Conservation (phyloP, 495 filamentous ascomycete species). For the Xylaria nigripes region DNA sequence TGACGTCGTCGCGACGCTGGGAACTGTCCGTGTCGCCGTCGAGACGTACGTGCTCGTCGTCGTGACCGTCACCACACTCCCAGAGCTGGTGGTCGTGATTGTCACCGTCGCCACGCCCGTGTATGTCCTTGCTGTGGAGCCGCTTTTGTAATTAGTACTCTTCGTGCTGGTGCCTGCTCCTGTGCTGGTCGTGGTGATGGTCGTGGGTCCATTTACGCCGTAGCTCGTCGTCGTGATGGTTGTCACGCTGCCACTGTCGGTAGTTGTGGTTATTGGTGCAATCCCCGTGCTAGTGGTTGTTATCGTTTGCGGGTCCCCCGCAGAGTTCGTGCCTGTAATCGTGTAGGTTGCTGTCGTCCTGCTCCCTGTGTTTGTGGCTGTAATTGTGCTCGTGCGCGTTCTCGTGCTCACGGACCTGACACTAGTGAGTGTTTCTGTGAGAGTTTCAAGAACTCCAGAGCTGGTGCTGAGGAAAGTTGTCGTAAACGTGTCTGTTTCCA, state of each 20-base stretch:
- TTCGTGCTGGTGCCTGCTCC: not conserved
- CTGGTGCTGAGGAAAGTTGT: not conserved
- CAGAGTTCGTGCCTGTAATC: not conserved
- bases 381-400: not conserved
- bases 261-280: not conserved
- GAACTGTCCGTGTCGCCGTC: slow-evolving; percentile 1
- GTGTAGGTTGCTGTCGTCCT: slow-evolving; percentile 4
- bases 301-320: not conserved
- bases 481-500: not conserved
- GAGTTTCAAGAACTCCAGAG: not conserved
- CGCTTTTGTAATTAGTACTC: too few relatives aligned
- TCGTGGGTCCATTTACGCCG: not conserved
- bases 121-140: too few relatives aligned
- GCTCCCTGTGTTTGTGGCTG: not conserved
- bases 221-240: slow-evolving; percentile 5
- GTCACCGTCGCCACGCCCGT: slow-evolving; percentile 6
- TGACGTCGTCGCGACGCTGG: not conserved
- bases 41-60: slow-evolving; percentile 7
- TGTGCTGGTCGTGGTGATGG: slow-evolving; percentile 4
- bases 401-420: not conserved
- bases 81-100: not conserved
- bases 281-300: not conserved
- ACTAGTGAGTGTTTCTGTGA: not conserved
- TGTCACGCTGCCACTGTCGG: not conserved
- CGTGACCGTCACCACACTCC: not conserved